Base-by-base conservation (phyloP, 2,329 filamentous ascomycete genomes). In the Dothistroma pini region DNA sequence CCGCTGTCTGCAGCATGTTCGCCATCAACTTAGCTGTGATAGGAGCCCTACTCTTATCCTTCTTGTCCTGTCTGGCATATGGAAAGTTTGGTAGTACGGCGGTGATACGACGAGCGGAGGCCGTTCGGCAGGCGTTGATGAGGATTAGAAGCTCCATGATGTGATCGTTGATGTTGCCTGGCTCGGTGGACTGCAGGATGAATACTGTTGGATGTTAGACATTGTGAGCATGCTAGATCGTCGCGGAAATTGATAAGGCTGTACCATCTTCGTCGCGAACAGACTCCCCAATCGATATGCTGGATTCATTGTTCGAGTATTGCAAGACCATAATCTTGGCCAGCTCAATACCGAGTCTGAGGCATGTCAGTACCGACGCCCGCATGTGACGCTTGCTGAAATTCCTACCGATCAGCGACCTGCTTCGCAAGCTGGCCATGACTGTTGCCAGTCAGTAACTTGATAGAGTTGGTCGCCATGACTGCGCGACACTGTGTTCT, bases 81-180 rank as follows among this genome's bases (percentile, higher is more conserved):
- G 93, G 93, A 78, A 96, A 97, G 78, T 96, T 97, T 68, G 93
- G 93, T 56, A 97, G 90, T 66, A 97, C 91, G 66, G 92, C 93
- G 22, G 93, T 97, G 78, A 97, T 96, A 66, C 93, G 90, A 66
- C 93, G 87, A 12, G 93, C 93, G 38, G 87, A 90, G 48, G 89
- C 89, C 25, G 88, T 90, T 75, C 90, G 89, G 83, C 93, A 97
- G 66, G 93, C 93, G 74, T 96, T 96, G 77, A 97, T 96, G 88
- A 97, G 96, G 79, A 97, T 97, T 68, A 97, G 85, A 41, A 97
- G 85, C 79, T 99, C 93, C 93, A 99, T 97, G 62, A 99, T 84
- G 54, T 92, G 92, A 76, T 97, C 93, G 78, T 99, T 99, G 80
- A 97, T 96, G 75, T 97, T 93, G 75, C 93, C 93, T 1, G 93